Evolutionary conservation across 306 rosid species (phyloP).

Genomic region (Trichosanthes truncata): DNA sequence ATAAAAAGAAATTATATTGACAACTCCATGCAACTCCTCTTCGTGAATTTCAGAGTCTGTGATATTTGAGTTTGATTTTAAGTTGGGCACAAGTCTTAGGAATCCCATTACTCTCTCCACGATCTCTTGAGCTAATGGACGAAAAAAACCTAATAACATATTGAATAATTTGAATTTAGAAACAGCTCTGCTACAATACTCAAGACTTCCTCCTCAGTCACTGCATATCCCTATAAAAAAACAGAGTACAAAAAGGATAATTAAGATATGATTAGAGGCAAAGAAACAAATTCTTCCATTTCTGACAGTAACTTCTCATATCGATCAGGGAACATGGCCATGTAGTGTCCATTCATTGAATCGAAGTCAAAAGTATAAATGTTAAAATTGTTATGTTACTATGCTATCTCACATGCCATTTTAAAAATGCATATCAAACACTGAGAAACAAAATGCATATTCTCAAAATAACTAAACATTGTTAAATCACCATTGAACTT

Average conservation of each 20-base stretch:
- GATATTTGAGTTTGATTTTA: slow-evolving; percentile 37
- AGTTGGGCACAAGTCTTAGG: slow-evolving; percentile 48
- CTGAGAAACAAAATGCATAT: background rate
- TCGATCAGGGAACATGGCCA: too few relatives aligned
- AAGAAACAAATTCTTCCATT: background rate
- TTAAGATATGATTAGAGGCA: background rate
- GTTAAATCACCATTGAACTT: too few relatives aligned
- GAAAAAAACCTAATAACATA: slow-evolving; percentile 69
- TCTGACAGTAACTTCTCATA: background rate
- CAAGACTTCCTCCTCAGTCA: slow-evolving; percentile 60
- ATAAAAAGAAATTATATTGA: slow-evolving; percentile 38
- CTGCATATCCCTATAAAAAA: slow-evolving; percentile 32
- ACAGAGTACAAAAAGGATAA: background rate
- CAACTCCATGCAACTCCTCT: slow-evolving; percentile 28
- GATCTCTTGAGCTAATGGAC: slow-evolving; percentile 36
- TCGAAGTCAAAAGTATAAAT: too few relatives aligned
- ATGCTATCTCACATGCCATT: background rate
- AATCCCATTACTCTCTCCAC: slow-evolving; percentile 46
- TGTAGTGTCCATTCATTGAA: background rate
- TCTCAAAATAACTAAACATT: background rate
- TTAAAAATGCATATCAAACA: background rate
- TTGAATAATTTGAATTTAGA: slow-evolving; percentile 52
- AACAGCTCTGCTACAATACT: slow-evolving; percentile 42
- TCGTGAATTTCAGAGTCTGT: slow-evolving; percentile 13
- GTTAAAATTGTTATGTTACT: background rate